phyloP scores from a whole-genome alignment of 2,329 filamentous ascomycete species.

The Pochonia chlamydosporia region DNA sequence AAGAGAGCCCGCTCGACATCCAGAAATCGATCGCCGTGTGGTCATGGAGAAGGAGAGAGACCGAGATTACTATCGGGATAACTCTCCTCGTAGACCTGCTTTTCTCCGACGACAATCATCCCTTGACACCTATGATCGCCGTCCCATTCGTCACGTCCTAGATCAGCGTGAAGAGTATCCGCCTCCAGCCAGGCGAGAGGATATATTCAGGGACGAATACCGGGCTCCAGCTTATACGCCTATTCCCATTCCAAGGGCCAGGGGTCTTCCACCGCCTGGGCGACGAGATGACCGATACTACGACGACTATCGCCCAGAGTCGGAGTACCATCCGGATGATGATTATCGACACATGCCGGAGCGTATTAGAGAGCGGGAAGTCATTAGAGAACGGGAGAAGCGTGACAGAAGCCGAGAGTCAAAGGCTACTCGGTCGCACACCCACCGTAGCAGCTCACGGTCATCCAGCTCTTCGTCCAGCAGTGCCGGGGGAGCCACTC shows the following conservation, averaged over 20 bases:
- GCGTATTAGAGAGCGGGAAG: slow-evolving; percentile 55
- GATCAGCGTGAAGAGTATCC: slow-evolving; percentile 56
- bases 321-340: slow-evolving; percentile 64
- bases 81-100: slow-evolving; percentile 55
- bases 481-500: slow-evolving; percentile 43
- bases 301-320: slow-evolving; percentile 65
- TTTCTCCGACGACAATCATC: slow-evolving; percentile 80
- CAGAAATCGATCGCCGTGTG: slow-evolving; percentile 48
- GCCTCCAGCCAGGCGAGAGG: slow-evolving; percentile 47
- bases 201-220: slow-evolving; percentile 41
- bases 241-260: slow-evolving; percentile 63
- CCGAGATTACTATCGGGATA: slow-evolving; percentile 35
- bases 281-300: slow-evolving; percentile 48
- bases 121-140: slow-evolving; percentile 82
- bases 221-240: slow-evolving; percentile 47
- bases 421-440: slow-evolving; percentile 31
- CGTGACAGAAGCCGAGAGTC: slow-evolving; percentile 35
- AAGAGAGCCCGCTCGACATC: slow-evolving; percentile 24
- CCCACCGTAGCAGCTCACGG: slow-evolving; percentile 35
- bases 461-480: slow-evolving; percentile 41
- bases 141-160: slow-evolving; percentile 46
- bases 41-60: slow-evolving; percentile 52
- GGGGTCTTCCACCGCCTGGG: slow-evolving; percentile 54
- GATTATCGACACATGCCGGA: slow-evolving; percentile 60
- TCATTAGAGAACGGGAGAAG: slow-evolving; percentile 43